Evolutionary conservation across 495 filamentous ascomycete species (phyloP).

Genomic region (Friedmanniomyces simplex): DNA sequence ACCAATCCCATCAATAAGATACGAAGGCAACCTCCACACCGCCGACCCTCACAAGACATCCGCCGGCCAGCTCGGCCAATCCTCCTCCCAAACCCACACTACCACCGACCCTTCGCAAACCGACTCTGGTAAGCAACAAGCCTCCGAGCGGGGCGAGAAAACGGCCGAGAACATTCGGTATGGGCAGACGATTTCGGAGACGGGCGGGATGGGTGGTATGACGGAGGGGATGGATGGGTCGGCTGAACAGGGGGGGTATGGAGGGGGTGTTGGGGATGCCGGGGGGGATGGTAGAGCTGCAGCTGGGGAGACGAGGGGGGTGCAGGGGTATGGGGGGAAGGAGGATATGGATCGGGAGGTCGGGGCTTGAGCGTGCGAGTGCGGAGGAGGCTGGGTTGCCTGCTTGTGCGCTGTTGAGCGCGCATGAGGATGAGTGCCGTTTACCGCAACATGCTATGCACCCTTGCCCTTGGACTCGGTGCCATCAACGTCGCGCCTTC

Average conservation of each 20-base stretch:
- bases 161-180: slow-evolving; percentile 42
- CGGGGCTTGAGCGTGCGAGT: slow-evolving; percentile 36
- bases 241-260: slow-evolving; percentile 16
- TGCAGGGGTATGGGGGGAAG: slow-evolving; percentile 48
- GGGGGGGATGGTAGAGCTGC: slow-evolving; percentile 23
- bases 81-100: slow-evolving; percentile 14
- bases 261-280: slow-evolving; percentile 5
- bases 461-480: no score
- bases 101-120: slow-evolving; percentile 12
- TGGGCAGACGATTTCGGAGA: slow-evolving; percentile 45
- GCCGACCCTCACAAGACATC: slow-evolving; percentile 42
- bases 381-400: no score
- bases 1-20: slow-evolving; percentile 32
- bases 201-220: slow-evolving; percentile 38
- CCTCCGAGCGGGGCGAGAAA: slow-evolving; percentile 31
- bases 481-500: no score
- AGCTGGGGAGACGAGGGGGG: slow-evolving; percentile 36
- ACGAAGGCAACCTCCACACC: slow-evolving; percentile 47
- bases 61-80: slow-evolving; percentile 46
- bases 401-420: no score
- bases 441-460: no score
- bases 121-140: slow-evolving; percentile 15
- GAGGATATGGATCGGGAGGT: slow-evolving; percentile 38
- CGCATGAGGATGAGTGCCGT: no score
- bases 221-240: slow-evolving; percentile 21